A percentile compares a stretch with the other conserved stretches of the same genome.
Conservation (phyloP, 176 grass and related monocot genomes). For the Pontederia paniculata region DNA sequence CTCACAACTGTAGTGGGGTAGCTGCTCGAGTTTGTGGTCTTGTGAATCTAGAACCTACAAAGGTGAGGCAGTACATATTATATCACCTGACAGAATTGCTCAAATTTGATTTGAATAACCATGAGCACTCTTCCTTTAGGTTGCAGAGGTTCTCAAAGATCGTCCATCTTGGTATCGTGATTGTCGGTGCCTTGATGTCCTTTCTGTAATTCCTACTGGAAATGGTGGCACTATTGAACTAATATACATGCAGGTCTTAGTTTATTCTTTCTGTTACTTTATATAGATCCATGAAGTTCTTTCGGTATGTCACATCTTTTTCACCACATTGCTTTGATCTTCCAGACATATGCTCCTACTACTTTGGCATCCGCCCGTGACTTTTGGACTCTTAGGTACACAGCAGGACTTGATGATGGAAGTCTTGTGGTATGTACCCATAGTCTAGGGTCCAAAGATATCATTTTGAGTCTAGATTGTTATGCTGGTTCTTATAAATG, state of each 20-base stretch:
- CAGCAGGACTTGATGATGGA: constrained; percentile 12
- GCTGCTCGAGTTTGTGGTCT: constrained; percentile 97
- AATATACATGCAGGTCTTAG: constrained; percentile 93
- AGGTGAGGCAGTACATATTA: constrained; percentile 29
- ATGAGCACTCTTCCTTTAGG: constrained; percentile 24
- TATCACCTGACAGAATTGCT: background rate
- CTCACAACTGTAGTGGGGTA: constrained; percentile 95
- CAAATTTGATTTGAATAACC: background rate
- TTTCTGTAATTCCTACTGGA: constrained; percentile 74
- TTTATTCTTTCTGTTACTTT: background rate
- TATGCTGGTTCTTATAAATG: background rate
- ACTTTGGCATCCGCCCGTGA: constrained; percentile 18
- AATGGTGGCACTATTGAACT: constrained; percentile 95
- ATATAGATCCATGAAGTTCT: background rate
- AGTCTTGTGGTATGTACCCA: constrained; percentile 11
- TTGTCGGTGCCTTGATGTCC: constrained; percentile 62
- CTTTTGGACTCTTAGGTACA: constrained; percentile 15
- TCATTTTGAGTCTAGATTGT: background rate
- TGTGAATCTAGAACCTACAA: constrained; percentile 98
- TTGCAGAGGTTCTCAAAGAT: constrained; percentile 99
- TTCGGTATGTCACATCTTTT: background rate
- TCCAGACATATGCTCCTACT: constrained; percentile 13
- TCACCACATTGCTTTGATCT: background rate
- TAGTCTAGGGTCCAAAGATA: background rate
- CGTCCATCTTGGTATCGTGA: constrained; percentile 83